Evolutionary conservation across 108 stramenopile species (phyloP).

Genomic region (Aurantiochytrium sp.): DNA sequence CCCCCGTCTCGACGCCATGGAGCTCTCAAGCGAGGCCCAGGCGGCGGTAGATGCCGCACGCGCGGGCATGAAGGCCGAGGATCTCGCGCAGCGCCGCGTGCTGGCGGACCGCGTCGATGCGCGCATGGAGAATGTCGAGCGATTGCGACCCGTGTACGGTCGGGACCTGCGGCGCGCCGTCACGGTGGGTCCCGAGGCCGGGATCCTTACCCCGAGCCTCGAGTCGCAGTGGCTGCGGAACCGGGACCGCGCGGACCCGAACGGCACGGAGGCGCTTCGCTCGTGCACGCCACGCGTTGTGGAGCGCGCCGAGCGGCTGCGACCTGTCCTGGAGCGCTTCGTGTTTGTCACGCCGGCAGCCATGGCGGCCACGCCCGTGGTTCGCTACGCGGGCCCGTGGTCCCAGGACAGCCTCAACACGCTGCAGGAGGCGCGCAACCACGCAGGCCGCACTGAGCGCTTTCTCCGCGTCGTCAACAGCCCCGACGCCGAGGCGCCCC

Average conservation of each 20-base stretch:
- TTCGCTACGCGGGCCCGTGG: neutral
- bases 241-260: neutral
- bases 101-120: neutral
- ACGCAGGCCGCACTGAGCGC: neutral
- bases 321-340: slow-evolving; percentile 13
- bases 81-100: neutral
- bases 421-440: slow-evolving; percentile 8
- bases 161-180: neutral
- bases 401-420: neutral
- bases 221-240: neutral
- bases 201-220: neutral
- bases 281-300: neutral
- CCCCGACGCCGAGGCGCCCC: neutral
- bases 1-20: neutral
- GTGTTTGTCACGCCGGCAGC: neutral
- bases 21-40: neutral
- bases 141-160: neutral
- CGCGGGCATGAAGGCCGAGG: neutral
- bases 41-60: neutral
- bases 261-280: neutral
- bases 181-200: neutral
- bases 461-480: neutral
- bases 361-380: neutral
- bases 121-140: neutral
- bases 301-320: neutral